Evolutionary conservation across 2,329 filamentous ascomycete species (phyloP), one percentile per base, ranked within the genome.

Genomic region (Aspergillus carbonarius): DNA sequence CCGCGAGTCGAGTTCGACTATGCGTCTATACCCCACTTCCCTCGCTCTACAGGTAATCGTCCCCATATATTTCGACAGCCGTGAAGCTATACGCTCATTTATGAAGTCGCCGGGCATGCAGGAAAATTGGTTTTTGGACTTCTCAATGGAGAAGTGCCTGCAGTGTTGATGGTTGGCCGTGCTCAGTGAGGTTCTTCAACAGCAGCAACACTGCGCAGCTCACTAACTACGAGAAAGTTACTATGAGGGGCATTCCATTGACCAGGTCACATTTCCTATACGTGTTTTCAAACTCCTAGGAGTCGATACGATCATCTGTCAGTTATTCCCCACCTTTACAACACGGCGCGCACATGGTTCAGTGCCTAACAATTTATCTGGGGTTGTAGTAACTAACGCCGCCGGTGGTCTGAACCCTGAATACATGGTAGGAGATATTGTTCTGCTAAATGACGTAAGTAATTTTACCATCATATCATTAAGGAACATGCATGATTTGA

Each of bases 181-280:
- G 83, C 83, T 65, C 86, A 88, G 85, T 88, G 62, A 80, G 84
- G 79, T n/a, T 44, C 18, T 27, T 25, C 17, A 10, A 47, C 10
- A 54, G 17, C 44, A 42, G 6, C 53, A 40, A 25, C 32, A 42
- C 10, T 39, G 32, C 18, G 7, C 15, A 25, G 15, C 7, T 48
- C 64, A 18, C 60, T 60, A 51, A 54, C 61, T 51, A 8, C 30
- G 13, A 35, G 6, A 48, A 39, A 88, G 86, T 72, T 88, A 86
- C 74, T 89, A 88, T 69, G 87, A 89, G 74, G 87, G 87, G 34
- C 83, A 89, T 68, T 80, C 81, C 2, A 86, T 88, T 75, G 80
- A 86, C 55, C 76, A 81, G 48, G 81, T 86, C 37, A 86, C 86
- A 25, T 88, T 88, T 66, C 85, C 86, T 25, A 83, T 86, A 10